Evolutionary conservation across 106 monocot species (phyloP).

Genomic region (Phalaenopsis equestris): DNA sequence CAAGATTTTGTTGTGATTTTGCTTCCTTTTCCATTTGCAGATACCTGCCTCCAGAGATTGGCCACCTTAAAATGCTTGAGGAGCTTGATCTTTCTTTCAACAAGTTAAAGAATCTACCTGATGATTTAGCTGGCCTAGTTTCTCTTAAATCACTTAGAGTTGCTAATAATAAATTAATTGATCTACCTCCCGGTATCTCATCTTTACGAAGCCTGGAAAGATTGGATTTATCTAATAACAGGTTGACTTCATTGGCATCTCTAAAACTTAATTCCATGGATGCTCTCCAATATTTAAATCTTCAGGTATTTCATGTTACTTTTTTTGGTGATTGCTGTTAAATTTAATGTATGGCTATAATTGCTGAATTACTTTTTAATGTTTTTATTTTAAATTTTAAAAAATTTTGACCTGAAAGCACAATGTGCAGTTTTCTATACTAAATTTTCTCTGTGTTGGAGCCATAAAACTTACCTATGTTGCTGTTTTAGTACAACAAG

Average conservation of each 20-base stretch:
- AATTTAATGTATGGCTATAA: slow-evolving; percentile 4
- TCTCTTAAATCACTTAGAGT: slow-evolving; percentile 60
- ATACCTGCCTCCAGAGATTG: slow-evolving; percentile 85
- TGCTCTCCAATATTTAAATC: slow-evolving; percentile 59
- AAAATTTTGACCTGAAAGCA: not conserved
- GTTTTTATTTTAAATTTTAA: not conserved
- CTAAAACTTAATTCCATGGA: slow-evolving; percentile 61
- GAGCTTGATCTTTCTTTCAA: slow-evolving; percentile 99
- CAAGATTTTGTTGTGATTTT: not conserved
- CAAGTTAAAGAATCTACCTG: slow-evolving; percentile 84
- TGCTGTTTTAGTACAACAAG: slow-evolving; percentile 49
- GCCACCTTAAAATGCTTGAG: slow-evolving; percentile 65
- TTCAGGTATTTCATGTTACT: slow-evolving; percentile 54
- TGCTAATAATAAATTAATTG: slow-evolving; percentile 79
- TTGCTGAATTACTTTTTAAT: not conserved
- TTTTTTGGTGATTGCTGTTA: not conserved
- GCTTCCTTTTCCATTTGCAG: slow-evolving; percentile 29
- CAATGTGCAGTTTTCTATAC: not conserved
- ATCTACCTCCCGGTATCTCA: slow-evolving; percentile 70
- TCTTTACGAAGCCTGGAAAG: slow-evolving; percentile 48
- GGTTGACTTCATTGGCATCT: slow-evolving; percentile 52
- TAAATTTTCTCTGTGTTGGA: not conserved
- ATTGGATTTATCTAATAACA: slow-evolving; percentile 91
- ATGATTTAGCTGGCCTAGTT: slow-evolving; percentile 56
- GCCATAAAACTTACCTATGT: not conserved